Conservation (phyloP, 2,329 filamentous ascomycete genomes). For the Fusarium domesticum region DNA sequence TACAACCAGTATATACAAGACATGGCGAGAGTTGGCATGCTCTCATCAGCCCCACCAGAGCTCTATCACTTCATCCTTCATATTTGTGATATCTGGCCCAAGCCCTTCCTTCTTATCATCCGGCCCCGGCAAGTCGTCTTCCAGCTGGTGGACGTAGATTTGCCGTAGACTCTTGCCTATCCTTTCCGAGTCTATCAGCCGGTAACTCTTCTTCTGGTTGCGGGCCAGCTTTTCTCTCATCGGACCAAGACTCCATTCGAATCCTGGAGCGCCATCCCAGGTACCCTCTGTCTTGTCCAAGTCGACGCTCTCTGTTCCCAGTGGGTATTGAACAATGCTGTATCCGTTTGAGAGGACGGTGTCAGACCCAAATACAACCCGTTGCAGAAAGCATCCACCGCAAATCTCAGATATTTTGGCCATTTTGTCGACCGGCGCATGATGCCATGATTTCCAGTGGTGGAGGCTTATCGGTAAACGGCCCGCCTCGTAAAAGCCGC, state of each 20-base stretch:
- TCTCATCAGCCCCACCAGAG: conserved; percentile 44
- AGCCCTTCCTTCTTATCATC: conserved; percentile 34
- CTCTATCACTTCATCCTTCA: conserved; percentile 46
- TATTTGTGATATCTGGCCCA: conserved; percentile 16
- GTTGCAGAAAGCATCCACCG: conserved; percentile 57
- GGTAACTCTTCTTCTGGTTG: conserved; percentile 51
- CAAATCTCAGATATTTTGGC: conserved; percentile 50
- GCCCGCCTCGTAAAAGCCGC: conserved; percentile 60
- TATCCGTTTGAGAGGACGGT: conserved; percentile 58
- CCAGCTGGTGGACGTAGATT: conserved; percentile 49
- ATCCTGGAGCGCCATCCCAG: conserved; percentile 48
- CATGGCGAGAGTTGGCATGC: no score
- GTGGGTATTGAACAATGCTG: conserved; percentile 50
- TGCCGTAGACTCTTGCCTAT: conserved; percentile 49
- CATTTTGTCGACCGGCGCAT: conserved; percentile 48
- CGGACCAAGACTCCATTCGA: conserved; percentile 53
- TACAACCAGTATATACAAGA: conserved; percentile 25
- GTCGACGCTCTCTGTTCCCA: conserved; percentile 39
- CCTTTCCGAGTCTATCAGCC: conserved; percentile 43
- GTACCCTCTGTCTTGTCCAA: conserved; percentile 52
- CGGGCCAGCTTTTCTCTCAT: conserved; percentile 38
- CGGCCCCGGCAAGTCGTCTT: conserved; percentile 30
- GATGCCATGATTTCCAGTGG: conserved; percentile 63
- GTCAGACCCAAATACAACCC: conserved; percentile 49
- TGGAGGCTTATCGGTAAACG: conserved; percentile 55